Base-by-base conservation (phyloP, 2,329 filamentous ascomycete genomes). In the Xylariaceae sp. region DNA sequence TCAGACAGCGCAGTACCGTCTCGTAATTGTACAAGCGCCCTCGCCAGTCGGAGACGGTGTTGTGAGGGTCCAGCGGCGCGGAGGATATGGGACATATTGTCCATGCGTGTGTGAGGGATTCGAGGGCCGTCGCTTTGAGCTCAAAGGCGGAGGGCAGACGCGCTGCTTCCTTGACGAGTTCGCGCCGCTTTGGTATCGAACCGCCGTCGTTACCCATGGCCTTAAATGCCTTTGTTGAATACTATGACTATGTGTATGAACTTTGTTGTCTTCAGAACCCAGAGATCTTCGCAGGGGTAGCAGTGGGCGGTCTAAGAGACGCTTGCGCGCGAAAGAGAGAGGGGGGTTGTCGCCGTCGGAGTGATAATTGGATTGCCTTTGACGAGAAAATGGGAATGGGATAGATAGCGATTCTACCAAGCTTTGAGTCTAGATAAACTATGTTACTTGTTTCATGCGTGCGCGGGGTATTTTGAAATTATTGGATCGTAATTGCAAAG, bases 171-270 rank as follows among this genome's bases (percentile, higher is more conserved):
- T 96, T 96, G 72, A 99, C 94, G 39, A 99, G 89, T 74, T 99
- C 95, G 68, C 92, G 89, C 26, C 95, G 90, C 59, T 89, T 97
- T 4, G 94, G 94, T 64, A 99, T 99, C 63, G 91, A 93, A 70
- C 94, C 94, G 64, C 94, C 94, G 72, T 99, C 94, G 76, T 99
- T 99, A 71, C 94, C 94, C 94, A 99, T 97, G 27, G 21, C 18
- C 16, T 41, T 36, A 13, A 11, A 33, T 40, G 16, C 24, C 48
- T 51, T 43, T 50, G 30, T 2, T 29, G 6, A 10, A 21, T 39
- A 18, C 16, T 26, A 7, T 43, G 8, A n/a, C 13, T 20, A 15
- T 26, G 21, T 24, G 24, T 23, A 21, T 52, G 13, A 5, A n/a
- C n/a, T n/a, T n/a, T n/a, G n/a, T n/a, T n/a, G n/a, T n/a, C n/a